Percentiles rank a stretch among this genome's conserved stretches.
Evolutionary conservation across 2,329 filamentous ascomycete genomes (phyloP).

Genomic region (Pestalotiopsis sp.): DNA sequence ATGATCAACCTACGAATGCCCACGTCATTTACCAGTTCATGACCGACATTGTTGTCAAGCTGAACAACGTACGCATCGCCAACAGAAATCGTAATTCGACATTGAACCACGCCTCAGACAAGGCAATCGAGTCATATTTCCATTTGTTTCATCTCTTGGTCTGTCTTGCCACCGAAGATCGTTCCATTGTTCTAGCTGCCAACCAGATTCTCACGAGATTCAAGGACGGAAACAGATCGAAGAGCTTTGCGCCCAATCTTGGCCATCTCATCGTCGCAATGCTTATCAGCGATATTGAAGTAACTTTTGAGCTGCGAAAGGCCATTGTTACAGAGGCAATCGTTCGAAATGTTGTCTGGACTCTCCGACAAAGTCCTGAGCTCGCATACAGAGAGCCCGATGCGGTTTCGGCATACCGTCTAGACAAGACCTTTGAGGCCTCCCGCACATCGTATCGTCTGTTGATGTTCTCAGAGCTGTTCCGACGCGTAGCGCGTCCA

Average conservation of each 20-base stretch:
- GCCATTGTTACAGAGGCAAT: slow-evolving; percentile 51
- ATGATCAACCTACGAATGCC: slow-evolving; percentile 26
- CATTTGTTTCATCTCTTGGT: slow-evolving; percentile 54
- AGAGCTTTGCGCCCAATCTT: slow-evolving; percentile 47
- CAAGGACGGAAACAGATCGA: slow-evolving; percentile 40
- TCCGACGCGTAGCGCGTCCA: slow-evolving; percentile 46
- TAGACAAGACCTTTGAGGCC: slow-evolving; percentile 48
- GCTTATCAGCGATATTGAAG: slow-evolving; percentile 46
- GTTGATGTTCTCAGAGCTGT: slow-evolving; percentile 56
- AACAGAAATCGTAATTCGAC: slow-evolving; percentile 35
- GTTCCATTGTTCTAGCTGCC: slow-evolving; percentile 38
- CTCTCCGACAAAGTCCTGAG: slow-evolving; percentile 48
- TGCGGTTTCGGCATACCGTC: slow-evolving; percentile 45
- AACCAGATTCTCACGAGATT: slow-evolving; percentile 44
- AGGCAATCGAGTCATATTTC: slow-evolving; percentile 56
- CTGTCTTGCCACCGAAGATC: slow-evolving; percentile 44
- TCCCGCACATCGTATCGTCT: slow-evolving; percentile 51
- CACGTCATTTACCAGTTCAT: slow-evolving; percentile 50
- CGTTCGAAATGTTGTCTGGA: slow-evolving; percentile 54
- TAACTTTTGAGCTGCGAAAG: slow-evolving; percentile 41
- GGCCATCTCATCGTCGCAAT: slow-evolving; percentile 50
- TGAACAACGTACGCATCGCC: slow-evolving; percentile 40
- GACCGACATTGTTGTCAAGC: slow-evolving; percentile 52
- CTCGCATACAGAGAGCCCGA: slow-evolving; percentile 48
- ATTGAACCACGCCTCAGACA: slow-evolving; percentile 51